These are phyloP conservation scores for Rhizopus stolonifer DNA, from an alignment of 371 early-diverging fungal species.

Conservation along the genomic window DNA sequence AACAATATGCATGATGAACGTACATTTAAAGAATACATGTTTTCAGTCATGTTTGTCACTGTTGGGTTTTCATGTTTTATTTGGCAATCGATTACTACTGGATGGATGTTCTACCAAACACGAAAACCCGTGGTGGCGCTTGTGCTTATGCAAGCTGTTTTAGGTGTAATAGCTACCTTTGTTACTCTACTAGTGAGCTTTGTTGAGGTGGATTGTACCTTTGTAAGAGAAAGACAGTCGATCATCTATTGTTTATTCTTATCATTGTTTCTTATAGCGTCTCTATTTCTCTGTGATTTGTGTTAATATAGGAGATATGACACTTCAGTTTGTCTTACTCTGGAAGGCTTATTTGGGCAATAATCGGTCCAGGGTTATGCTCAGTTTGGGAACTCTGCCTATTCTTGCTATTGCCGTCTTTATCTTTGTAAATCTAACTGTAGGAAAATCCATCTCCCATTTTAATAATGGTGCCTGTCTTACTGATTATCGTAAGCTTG, in stretches of 20 bases:
- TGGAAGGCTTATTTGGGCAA: conserved; percentile 52
- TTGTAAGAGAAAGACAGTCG: conserved; percentile 35
- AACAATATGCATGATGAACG: too few relatives aligned
- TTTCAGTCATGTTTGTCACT: conserved; percentile 47
- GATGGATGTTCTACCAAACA: conserved; percentile 30
- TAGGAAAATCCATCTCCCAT: conserved; percentile 28
- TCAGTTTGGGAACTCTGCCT: conserved; percentile 32
- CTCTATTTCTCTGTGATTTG: conserved; percentile 42
- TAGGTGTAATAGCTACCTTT: conserved; percentile 36
- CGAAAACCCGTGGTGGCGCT: conserved; percentile 39
- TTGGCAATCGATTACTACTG: conserved; percentile 38
- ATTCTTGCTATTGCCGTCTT: conserved; percentile 31
- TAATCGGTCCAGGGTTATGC: conserved; percentile 34
- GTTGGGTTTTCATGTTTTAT: conserved; percentile 43
- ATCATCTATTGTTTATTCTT: neutral
- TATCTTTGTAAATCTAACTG: conserved; percentile 34
- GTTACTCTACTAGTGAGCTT: conserved; percentile 38
- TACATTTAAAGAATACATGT: conserved; percentile 4
- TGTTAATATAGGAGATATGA: conserved; percentile 42
- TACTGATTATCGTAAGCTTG: conserved; percentile 39
- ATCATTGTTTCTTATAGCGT: conserved; percentile 19
- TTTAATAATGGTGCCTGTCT: conserved; percentile 24
- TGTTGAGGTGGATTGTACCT: conserved; percentile 30
- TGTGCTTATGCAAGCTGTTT: conserved; percentile 33
- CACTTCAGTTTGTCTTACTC: conserved; percentile 36